Evolutionary conservation across 768 basidiomycete genomes (phyloP), one percentile per base, ranked within the genome.

Genomic region (Russula vinacea): DNA sequence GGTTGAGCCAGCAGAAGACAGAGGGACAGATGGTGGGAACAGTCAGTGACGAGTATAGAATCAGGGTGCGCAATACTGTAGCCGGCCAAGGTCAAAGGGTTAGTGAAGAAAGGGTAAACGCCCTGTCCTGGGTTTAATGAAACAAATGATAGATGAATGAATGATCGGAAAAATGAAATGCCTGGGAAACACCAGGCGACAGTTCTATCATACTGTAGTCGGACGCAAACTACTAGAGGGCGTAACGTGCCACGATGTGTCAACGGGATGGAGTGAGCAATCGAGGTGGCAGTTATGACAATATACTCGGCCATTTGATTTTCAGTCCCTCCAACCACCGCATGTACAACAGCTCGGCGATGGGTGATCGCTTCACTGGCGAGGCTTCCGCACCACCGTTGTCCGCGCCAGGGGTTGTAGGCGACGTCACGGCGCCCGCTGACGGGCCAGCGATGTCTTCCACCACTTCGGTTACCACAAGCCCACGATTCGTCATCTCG

Each of bases 331-430:
- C 92, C 29, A 98, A 78, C 95, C 96, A 98, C 55, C 96, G 86
- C 83, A 95, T 88, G 74, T 98, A 98, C n/a, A 98, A 78, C 67
- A 98, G 81, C 73, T 98, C 96, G 24, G 94, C 91, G 33, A 98
- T 94, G 7, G 95, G 94, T 60, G 92, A 94, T 73, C 87, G 89
- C 67, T 84, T 82, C 59, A 79, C 67, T 1, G 74, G 69, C 7
- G 73, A 64, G 50, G 70, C 67, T 0, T 71, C 66, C 26, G 73
- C 63, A 32, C 50, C 57, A 55, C 50, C 57, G 55, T 52, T 52
- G n/a, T 57, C 65, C 59, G 74, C 10, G 77, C 65, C 5, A 81
- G 80, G 50, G 81, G 73, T 6, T 13, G 82, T 80, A 3, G 83
- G 71, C 42, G 56, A 2, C 8, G n/a, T 5, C n/a, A 40, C 39